These are phyloP conservation scores for Verticillium zaregamsianum DNA, from an alignment of 2,329 filamentous ascomycete species.

Conservation along the genomic window DNA sequence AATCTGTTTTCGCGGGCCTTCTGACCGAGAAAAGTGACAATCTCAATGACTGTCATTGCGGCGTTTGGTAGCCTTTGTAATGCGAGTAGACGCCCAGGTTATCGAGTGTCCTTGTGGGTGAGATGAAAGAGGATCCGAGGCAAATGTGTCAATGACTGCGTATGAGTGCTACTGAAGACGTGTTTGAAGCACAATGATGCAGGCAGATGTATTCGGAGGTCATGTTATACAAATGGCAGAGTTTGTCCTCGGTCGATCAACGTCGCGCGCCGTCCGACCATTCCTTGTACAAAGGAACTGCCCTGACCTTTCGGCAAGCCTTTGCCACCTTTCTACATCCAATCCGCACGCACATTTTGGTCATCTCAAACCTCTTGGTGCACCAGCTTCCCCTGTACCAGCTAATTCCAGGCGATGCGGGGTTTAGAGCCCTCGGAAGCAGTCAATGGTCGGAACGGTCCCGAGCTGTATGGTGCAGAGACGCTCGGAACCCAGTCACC, in stretches of 20 bases:
- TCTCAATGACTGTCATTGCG: conserved; percentile 21
- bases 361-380: background rate
- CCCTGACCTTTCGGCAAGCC: background rate
- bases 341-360: background rate
- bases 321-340: background rate
- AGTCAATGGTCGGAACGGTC: background rate
- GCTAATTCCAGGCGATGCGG: background rate
- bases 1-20: conserved; percentile 16
- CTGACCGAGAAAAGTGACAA: conserved; percentile 15
- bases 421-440: background rate
- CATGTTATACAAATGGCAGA: background rate
- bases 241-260: background rate
- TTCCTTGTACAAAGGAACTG: too few species aligned
- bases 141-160: background rate
- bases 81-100: background rate
- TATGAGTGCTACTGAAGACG: background rate
- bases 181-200: background rate
- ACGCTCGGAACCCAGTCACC: background rate
- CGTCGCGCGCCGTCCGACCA: background rate
- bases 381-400: background rate
- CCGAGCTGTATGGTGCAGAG: background rate
- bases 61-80: background rate
- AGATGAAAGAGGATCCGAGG: background rate
- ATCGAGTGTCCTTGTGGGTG: background rate
- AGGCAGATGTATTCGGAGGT: background rate